Base-by-base conservation (phyloP, 805 yeast species). In the Yarrowia porcina region DNA sequence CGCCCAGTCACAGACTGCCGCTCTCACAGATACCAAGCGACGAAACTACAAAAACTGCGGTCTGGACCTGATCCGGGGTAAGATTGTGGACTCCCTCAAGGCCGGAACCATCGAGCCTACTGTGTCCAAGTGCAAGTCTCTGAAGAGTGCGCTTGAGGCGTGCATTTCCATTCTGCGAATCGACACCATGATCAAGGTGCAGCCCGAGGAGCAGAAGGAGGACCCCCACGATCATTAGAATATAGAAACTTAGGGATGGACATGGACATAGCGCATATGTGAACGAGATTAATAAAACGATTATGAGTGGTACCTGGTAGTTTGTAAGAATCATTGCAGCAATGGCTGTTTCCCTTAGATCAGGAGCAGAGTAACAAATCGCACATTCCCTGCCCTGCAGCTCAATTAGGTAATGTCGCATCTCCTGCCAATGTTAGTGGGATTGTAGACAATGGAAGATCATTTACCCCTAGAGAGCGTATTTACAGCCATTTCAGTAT, bases 181-280 rank as follows among this genome's bases (percentile, higher is more conserved):
- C 71, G 99, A 94, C 75, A 94, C 99, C 57, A 92, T 93, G 96
- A 93, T 94, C 71, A 89, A 90, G 54, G 97, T 94, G 66, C 96
- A 93, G 70, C 99, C 99, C 12, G 99, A 94, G 47, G 49, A 56
- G 39, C 49, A 28, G 27, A 56, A 71, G 68, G 96, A 92, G 77
- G 97, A 90, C 69, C 92, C 93, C 23, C 97, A 93, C 73, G 96
- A 78, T 63, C 97, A 91, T 76, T 85, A 74, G 57, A 25, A 56
- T 39, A 39, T 39, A 56, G 49, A 54, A 41, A 27, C 13, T 27
- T 30, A 45, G 52, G 41, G 41, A 4, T 4, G 39, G 30, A 36
- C 17, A 52, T 52, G 39, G 38, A 30, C 35, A 18, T 25, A 27
- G 39, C 28, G 57, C 57, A 35, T 25, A 49, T 35, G 57, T n/a